Percentiles rank a stretch among this genome's conserved stretches.
phyloP scores from a whole-genome alignment of 139 green algal species.

The Mesostigma viride region DNA sequence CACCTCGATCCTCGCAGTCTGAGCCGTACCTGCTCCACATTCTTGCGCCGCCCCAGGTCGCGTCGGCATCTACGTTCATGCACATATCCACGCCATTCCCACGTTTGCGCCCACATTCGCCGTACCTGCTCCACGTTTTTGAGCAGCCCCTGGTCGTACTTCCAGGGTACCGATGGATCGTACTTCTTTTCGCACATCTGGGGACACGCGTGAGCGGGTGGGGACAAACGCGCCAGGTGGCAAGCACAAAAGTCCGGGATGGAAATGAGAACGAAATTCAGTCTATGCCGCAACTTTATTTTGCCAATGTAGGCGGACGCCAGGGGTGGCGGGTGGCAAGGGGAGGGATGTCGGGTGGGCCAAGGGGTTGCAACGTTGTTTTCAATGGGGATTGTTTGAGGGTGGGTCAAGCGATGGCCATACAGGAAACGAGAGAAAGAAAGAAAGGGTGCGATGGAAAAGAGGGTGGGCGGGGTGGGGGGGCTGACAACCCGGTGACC shows the following conservation, averaged over 20 bases:
- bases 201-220: not conserved
- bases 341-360: not conserved
- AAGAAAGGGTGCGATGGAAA: not conserved
- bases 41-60: slow-evolving; percentile 17
- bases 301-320: not conserved
- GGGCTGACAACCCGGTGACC: not conserved
- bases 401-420: not conserved
- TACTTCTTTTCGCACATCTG: not conserved
- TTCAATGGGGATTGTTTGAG: not conserved
- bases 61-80: slow-evolving; percentile 10
- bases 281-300: too few relatives aligned
- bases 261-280: not conserved
- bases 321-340: not conserved
- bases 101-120: not conserved
- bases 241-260: not conserved
- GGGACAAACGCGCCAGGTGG: not conserved
- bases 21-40: slow-evolving; percentile 15
- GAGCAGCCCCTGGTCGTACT: not conserved
- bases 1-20: slow-evolving; percentile 5
- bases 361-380: not conserved
- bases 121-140: not conserved
- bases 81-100: not conserved
- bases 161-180: not conserved
- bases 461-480: not conserved
- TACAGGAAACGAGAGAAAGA: not conserved